Base-by-base conservation (phyloP, 352 stramenopile species). In the Phytopythium delawarense region DNA sequence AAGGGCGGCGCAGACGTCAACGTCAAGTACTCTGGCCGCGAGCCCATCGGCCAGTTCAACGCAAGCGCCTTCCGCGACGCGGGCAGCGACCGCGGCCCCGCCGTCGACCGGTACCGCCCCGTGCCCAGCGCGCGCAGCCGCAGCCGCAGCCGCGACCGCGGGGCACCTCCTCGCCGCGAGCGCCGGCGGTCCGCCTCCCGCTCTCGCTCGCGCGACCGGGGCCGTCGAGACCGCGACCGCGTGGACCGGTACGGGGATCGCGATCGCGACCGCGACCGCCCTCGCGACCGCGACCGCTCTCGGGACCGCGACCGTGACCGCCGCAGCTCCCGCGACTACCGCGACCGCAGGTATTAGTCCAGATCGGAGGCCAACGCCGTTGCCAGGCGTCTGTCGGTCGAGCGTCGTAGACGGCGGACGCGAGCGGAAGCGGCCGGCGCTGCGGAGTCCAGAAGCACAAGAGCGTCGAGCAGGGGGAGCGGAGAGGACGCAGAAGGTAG, bases 1-100 rank as follows among this genome's bases (percentile, higher is more conserved):
- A 91, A 91, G 67, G 85, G 84, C 54, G 81, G 87, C 12, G 64
- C 80, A 2, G 80, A 89, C 54, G 81, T 92, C 25, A 94, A 92
- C 57, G 81, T 94, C 73, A 94, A 94, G 72, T 94, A 94, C 64
- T 94, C 85, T 32, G 12, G 42, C 25, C 61, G 67, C 55, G 62
- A 74, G 48, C 42, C 63, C 4, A 71, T 74, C n/a, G 65, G 54
- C n/a, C 54, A 68, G 35, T 74, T 67, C 42, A 57, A 40, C 18
- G 35, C 62, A n/a, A 37, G 42, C 18, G 32, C 53, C 35, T 21
- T 59, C 20, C 53, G 53, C 9, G 53, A 59, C 21, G 15, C 46
- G 21, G 59, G 45, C 4, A 64, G 63, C 9, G 61, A 71, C 42
- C 49, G 46, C 45, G 30, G 46, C 34, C 45, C 21, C 7, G 52